A percentile compares a stretch with the other conserved stretches of the same genome.
These are phyloP conservation scores for Dryas drummondii DNA, from an alignment of 306 rosid species.

Conservation along the genomic window DNA sequence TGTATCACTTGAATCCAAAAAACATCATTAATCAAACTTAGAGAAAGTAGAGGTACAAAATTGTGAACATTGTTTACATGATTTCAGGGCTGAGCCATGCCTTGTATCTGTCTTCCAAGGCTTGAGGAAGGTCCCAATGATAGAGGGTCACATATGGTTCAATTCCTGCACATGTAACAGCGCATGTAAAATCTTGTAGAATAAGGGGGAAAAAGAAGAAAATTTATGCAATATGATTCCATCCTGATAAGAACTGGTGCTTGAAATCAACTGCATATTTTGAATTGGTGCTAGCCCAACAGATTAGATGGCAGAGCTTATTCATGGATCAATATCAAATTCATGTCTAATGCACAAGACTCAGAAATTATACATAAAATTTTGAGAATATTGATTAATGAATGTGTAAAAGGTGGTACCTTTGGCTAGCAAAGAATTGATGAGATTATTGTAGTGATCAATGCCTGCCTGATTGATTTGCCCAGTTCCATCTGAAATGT, in stretches of 20 bases:
- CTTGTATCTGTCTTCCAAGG: constrained; percentile 69
- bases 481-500: constrained; percentile 65
- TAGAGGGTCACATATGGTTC: constrained; percentile 89
- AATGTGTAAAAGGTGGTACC: constrained; percentile 35
- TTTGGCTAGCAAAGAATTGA: constrained; percentile 71
- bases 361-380: background rate
- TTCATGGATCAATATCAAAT: background rate
- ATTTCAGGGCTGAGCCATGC: constrained; percentile 84
- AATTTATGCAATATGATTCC: too few relatives aligned
- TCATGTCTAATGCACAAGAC: background rate
- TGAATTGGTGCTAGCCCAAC: background rate
- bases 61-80: constrained; percentile 45
- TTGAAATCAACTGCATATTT: background rate
- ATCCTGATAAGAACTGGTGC: too few relatives aligned
- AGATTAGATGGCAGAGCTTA: background rate
- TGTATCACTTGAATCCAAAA: background rate
- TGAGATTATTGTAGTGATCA: constrained; percentile 81
- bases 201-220: background rate
- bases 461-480: constrained; percentile 74
- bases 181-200: background rate
- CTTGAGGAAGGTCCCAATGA: constrained; percentile 98
- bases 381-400: too few relatives aligned
- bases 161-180: constrained; percentile 45
- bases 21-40: background rate
- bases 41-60: background rate